Base-by-base conservation (phyloP, 2,329 filamentous ascomycete genomes). In the Sclerotinia subarctica region DNA sequence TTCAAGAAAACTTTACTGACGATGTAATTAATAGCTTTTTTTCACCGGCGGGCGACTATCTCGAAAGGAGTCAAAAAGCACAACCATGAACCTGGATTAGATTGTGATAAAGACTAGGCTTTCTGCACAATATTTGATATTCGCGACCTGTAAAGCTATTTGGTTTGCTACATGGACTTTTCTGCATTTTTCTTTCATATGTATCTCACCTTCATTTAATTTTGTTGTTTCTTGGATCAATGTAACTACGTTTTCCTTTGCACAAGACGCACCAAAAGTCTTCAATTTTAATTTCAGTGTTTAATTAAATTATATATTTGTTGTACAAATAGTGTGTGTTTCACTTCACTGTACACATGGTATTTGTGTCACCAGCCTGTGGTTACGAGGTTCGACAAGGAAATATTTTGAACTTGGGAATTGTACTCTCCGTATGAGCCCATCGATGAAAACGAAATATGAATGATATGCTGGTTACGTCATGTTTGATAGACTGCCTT, bases 11-110 rank as follows among this genome's bases (percentile, higher is more conserved):
- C 19, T n/a, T 10, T 17, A 58, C 42, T 66, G 24, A 56, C n/a
- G 3, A n/a, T 49, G 17, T 19, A 21, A 59, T n/a, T 11, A 26
- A 47, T n/a, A 66, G 63, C 17, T 66, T 1, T 35, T 66, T 11
- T 66, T n/a, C 52, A 66, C 63, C 21, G 63, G 63, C 5, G 63
- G 63, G 8, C 35, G 42, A 15, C 44, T 66, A 26, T 66, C 47
- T 26, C 82, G 19, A 42, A 52, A 54, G 13, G 17, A 42, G 17
- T 38, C 32, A 13, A 42, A 42, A 29, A 26, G 7, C 29, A 19
- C 10, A 54, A 64, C 17, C 19, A 3, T 21, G n/a, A 44, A 42
- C 35, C 11, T 42, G 10, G 47, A 6, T 44, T 54, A 64, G 35
- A 54, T 13, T 38, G 44, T 11, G 19, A 51, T 26, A 35, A 24